Evolutionary conservation across 1,284 basidiomycete species (phyloP).

Genomic region (Paramarasmius palmivorus): DNA sequence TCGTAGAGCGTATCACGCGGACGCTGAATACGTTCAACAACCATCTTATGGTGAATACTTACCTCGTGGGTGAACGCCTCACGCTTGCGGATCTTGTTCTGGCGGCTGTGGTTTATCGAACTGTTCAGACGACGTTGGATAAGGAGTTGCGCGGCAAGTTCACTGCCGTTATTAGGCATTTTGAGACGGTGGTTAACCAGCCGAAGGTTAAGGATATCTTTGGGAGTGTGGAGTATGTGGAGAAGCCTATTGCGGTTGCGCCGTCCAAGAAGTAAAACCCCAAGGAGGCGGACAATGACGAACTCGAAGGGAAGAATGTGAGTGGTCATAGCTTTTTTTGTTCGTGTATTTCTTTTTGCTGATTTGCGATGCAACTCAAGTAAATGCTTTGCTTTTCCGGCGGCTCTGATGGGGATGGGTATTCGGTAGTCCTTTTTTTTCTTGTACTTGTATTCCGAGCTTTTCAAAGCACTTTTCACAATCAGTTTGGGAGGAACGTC

Average conservation of each 20-base stretch:
- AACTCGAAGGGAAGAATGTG: constrained; percentile 86
- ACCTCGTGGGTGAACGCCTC: constrained; percentile 92
- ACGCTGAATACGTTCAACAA: constrained; percentile 70
- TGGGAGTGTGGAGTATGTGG: constrained; percentile 59
- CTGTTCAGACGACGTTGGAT: constrained; percentile 58
- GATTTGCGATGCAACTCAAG: constrained; percentile 25
- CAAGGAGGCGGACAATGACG: constrained; percentile 62
- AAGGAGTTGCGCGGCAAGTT: constrained; percentile 63
- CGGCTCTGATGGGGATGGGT: no score
- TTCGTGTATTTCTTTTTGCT: constrained; percentile 8
- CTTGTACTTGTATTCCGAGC: no score
- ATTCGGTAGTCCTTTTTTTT: no score
- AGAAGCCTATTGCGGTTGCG: constrained; percentile 72
- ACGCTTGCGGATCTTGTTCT: constrained; percentile 79
- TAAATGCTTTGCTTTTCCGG: no score
- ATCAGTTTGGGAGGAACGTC: no score
- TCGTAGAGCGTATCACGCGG: constrained; percentile 55
- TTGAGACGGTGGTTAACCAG: constrained; percentile 85
- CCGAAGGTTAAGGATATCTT: constrained; percentile 71
- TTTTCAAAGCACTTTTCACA: no score
- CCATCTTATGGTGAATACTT: constrained; percentile 81
- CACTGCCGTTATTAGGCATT: constrained; percentile 82
- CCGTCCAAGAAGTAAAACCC: constrained; percentile 81
- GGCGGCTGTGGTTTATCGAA: no score
- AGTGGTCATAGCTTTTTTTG: no score